Evolutionary conservation across 139 green algal genomes (phyloP).

Genomic region (Chloropicon primus): DNA sequence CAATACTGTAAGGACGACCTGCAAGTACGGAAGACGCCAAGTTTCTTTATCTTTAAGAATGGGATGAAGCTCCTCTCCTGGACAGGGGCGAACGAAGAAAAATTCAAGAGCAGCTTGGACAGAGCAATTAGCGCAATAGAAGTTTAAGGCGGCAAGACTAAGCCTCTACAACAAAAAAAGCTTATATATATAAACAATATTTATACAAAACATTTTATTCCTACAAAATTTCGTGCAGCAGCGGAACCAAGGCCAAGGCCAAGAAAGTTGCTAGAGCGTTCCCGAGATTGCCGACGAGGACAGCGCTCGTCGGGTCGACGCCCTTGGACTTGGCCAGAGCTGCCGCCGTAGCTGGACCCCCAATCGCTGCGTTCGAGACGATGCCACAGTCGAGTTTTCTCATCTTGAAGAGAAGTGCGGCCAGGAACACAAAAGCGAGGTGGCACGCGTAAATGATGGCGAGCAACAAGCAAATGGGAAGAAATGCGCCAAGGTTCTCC

Average conservation of each 20-base stretch:
- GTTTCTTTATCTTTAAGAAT: not conserved
- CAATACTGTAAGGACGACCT: not conserved
- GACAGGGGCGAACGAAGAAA: not conserved
- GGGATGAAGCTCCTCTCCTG: not conserved
- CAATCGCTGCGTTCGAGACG: conserved; percentile 11
- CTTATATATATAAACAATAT: too few species aligned
- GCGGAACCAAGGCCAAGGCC: not conserved
- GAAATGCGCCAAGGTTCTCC: not conserved
- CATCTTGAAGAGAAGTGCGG: not conserved
- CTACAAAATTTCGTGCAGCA: not conserved
- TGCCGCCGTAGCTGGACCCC: conserved; percentile 12
- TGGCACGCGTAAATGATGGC: conserved; percentile 9
- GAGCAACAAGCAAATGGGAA: not conserved
- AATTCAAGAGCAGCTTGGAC: not conserved
- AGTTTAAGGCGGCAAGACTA: too few species aligned
- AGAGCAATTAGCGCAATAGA: not conserved
- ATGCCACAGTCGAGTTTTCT: not conserved
- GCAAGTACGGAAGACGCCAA: not conserved
- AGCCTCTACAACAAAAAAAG: too few species aligned
- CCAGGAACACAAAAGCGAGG: not conserved
- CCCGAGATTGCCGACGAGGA: conserved; percentile 9
- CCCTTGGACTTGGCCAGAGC: conserved; percentile 8
- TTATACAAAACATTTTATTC: too few species aligned
- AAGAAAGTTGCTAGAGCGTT: conserved; percentile 16
- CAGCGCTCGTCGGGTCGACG: not conserved